Conservation (phyloP, 1,284 basidiomycete species). For the Boletellus deceptivus region DNA sequence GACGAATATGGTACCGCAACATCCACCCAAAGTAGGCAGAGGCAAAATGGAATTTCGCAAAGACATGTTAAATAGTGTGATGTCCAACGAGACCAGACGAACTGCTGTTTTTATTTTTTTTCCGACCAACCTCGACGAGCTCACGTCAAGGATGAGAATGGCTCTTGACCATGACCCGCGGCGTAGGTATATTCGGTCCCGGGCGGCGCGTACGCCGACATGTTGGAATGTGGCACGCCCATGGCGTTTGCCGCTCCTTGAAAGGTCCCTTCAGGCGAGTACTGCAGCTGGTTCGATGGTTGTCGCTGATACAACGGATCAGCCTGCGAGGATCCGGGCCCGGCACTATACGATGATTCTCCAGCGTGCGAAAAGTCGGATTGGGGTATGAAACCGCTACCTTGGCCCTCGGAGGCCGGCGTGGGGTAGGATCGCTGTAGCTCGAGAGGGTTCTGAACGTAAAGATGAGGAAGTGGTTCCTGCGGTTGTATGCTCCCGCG, state of each 20-base stretch:
- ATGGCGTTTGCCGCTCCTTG: conserved; percentile 16
- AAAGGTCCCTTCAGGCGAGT: conserved; percentile 21
- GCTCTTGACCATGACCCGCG: conserved; percentile 27
- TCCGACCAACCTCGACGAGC: neutral
- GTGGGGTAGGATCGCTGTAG: conserved; percentile 15
- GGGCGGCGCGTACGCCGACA: conserved; percentile 20
- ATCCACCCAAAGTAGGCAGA: conserved; percentile 8
- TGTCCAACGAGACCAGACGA: neutral
- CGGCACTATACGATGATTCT: conserved; percentile 21
- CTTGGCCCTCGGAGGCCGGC: conserved; percentile 18
- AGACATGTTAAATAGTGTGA: conserved; percentile 7
- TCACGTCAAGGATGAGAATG: conserved; percentile 22
- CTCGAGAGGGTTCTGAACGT: conserved; percentile 22
- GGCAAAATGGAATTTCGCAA: neutral
- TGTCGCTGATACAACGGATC: conserved; percentile 16
- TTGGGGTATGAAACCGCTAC: conserved; percentile 15
- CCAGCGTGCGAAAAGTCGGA: conserved; percentile 14
- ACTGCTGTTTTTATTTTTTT: conserved; percentile 3
- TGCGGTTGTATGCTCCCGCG: conserved; percentile 27
- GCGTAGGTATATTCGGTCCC: conserved; percentile 23
- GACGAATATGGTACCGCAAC: conserved; percentile 5
- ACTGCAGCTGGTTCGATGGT: conserved; percentile 15
- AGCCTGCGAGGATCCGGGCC: conserved; percentile 9
- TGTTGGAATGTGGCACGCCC: conserved; percentile 12
- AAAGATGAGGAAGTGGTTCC: conserved; percentile 21